Evolutionary conservation across 306 rosid species (phyloP), one percentile per base, ranked within the genome.

Genomic region (Hylodesmum podocarpum): DNA sequence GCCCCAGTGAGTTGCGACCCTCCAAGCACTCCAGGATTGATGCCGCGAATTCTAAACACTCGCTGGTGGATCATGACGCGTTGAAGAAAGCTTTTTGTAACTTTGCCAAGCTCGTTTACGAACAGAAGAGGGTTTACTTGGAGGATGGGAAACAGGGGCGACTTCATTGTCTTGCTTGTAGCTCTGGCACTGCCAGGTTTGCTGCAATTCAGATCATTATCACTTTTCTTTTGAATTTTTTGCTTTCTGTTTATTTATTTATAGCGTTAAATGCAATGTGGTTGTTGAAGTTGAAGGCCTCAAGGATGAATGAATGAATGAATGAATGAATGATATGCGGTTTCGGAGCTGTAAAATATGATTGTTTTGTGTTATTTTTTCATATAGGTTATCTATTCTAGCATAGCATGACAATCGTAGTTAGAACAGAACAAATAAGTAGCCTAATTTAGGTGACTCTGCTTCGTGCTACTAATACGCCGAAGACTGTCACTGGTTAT

Each of bases 101-200:
- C 25, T 93, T 86, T 41, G 87, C 76, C 41, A 96, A 86, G 84
- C 44, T 83, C 36, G 77, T 93, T 24, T 87, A 91, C 57, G 99
- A 96, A 11, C 92, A 86, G 76, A 91, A 80, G 88, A 96, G 89
- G 87, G 83, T 22, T 82, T 93, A 80, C 83, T 79, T 91, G 74
- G 96, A 89, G 85, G 85, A 96, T 22, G 97, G 96, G 40, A 93
- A 91, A 76, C 88, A 83, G 24, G 93, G 91, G 7, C 89, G 89
- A 50, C 89, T 93, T 79, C 96, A 77, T 19, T 96, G 99, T 66
- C 44, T 86, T 81, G 99, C 91, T 75, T 96, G 99, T 66, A 80
- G 84, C 68, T 25, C 36, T 34, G 72, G 16, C 75, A 41, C 5
- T 75, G 70, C 22, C 91, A 96, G 99, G 99, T 93, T 79, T 83